Conservation (phyloP, 768 basidiomycete species). For the Calocybe gangraenosa region DNA sequence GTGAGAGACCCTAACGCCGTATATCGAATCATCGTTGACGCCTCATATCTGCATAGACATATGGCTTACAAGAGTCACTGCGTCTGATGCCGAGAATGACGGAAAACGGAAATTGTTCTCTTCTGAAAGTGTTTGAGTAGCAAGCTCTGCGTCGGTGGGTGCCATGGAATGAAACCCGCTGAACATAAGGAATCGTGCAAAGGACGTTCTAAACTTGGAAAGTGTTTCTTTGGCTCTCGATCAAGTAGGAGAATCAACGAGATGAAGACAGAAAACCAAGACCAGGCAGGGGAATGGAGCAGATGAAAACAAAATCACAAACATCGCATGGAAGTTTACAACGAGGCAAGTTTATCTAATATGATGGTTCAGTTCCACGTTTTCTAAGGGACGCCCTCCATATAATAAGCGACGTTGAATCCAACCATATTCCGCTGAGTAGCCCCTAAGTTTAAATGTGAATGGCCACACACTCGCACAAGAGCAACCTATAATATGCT, state of each 20-base stretch:
- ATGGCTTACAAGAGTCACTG: constrained; percentile 61
- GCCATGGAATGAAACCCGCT: constrained; percentile 56
- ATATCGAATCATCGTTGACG: not conserved
- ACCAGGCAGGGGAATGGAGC: constrained; percentile 6
- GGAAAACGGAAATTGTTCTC: constrained; percentile 69
- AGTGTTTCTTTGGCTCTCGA: no score
- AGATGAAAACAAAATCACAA: not conserved
- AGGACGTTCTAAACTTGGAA: no score
- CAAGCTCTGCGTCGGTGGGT: constrained; percentile 70
- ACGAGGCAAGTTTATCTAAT: constrained; percentile 23
- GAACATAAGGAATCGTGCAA: constrained; percentile 43
- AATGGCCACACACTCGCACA: no score
- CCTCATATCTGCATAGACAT: no score
- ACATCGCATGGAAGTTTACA: constrained; percentile 8
- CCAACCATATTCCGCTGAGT: no score
- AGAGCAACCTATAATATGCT: no score
- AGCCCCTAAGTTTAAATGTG: no score
- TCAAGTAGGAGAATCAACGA: no score
- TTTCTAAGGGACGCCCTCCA: constrained; percentile 10
- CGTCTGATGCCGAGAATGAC: constrained; percentile 72
- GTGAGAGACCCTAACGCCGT: constrained; percentile 50
- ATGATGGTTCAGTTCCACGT: constrained; percentile 14
- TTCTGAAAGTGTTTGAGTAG: constrained; percentile 65
- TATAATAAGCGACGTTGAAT: constrained; percentile 11
- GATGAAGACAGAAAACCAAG: constrained; percentile 13